Conservation (phyloP, 2,329 filamentous ascomycete species). For the Pyricularia grisea region DNA sequence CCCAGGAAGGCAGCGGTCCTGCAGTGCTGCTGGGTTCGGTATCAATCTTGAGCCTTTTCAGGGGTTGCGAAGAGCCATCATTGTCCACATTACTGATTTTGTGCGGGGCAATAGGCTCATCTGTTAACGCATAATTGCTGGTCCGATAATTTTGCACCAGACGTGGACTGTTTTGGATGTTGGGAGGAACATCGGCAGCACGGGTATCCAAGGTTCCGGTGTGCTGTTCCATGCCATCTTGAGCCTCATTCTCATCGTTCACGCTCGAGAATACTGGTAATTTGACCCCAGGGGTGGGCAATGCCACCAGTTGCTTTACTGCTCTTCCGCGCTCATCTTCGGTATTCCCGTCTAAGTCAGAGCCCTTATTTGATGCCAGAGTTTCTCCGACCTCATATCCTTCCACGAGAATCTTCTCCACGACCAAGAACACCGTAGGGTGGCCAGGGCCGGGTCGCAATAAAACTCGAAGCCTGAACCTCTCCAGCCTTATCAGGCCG, state of each 20-base stretch:
- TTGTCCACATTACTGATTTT: background rate
- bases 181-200: background rate
- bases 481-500: constrained; percentile 36
- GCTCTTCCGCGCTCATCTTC: background rate
- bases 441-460: background rate
- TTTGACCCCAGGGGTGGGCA: background rate
- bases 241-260: background rate
- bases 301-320: background rate
- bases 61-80: background rate
- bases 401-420: background rate
- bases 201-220: background rate
- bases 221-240: background rate
- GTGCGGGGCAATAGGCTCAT: background rate
- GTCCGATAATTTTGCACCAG: background rate
- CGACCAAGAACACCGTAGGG: constrained; percentile 2
- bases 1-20: constrained; percentile 21
- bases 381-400: background rate
- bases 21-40: background rate
- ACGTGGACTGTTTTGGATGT: background rate
- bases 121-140: background rate
- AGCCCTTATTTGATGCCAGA: background rate
- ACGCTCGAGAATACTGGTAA: background rate
- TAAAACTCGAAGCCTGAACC: constrained; percentile 22
- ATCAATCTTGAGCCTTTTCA: background rate
- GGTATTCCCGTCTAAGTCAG: background rate